These are phyloP conservation scores for Sphagnum tenellum DNA, from an alignment of 225 moss, liverwort and hornwort species.

Conservation along the genomic window DNA sequence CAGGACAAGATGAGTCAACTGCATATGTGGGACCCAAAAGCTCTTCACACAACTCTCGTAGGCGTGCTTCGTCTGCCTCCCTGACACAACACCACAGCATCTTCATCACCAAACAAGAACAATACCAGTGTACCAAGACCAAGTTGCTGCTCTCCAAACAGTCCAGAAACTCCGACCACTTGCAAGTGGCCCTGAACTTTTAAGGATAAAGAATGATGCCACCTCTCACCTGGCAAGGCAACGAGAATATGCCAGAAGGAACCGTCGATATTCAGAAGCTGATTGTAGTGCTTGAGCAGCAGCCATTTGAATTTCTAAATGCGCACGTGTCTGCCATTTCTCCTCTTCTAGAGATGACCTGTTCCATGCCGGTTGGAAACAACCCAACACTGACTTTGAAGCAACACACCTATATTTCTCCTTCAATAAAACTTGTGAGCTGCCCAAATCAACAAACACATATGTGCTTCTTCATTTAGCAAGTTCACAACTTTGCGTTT, in stretches of 20 bases:
- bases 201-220: no score
- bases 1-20: slow-evolving; percentile 10
- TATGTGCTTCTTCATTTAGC: no score
- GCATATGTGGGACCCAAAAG: slow-evolving; percentile 59
- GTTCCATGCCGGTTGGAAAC: not conserved
- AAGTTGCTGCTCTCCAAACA: no score
- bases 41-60: slow-evolving; percentile 94
- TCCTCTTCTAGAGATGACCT: slow-evolving; percentile 54
- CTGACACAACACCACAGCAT: slow-evolving; percentile 12
- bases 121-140: no score
- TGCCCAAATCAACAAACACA: no score
- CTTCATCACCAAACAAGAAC: no score
- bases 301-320: slow-evolving; percentile 81
- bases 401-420: no score
- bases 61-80: slow-evolving; percentile 77
- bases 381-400: no score
- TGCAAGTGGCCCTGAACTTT: no score
- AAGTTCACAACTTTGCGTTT: no score
- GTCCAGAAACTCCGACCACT: no score
- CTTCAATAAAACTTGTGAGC: no score
- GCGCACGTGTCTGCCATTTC: slow-evolving; percentile 64
- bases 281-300: slow-evolving; percentile 76
- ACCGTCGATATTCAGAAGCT: slow-evolving; percentile 59
- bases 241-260: slow-evolving; percentile 78
- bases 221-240: slow-evolving; percentile 59